phyloP scores from a whole-genome alignment of 2,329 filamentous ascomycete genomes.

The Paraphoma chrysanthemicola region DNA sequence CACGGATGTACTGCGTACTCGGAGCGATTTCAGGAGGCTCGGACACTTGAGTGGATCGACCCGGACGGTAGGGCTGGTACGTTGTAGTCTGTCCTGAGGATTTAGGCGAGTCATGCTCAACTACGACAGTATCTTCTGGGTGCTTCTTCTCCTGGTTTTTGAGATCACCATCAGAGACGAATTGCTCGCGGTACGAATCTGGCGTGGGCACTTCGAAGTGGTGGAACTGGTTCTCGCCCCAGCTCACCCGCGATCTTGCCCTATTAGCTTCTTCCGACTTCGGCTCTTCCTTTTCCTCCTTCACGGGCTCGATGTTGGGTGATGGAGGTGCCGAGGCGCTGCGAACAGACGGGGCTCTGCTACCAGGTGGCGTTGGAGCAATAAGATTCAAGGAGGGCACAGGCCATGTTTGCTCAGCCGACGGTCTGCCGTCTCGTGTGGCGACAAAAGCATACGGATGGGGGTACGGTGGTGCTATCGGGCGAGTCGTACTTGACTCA shows the following conservation, averaged over 20 bases:
- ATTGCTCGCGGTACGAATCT: slow-evolving; percentile 49
- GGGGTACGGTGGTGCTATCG: slow-evolving; percentile 45
- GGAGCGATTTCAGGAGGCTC: slow-evolving; percentile 29
- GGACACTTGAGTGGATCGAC: slow-evolving; percentile 21
- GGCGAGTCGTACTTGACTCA: slow-evolving; percentile 37
- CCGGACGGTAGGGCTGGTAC: slow-evolving; percentile 38
- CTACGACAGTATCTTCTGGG: slow-evolving; percentile 47
- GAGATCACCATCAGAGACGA: slow-evolving; percentile 40
- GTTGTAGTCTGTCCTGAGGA: slow-evolving; percentile 36
- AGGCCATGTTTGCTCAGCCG: slow-evolving; percentile 45
- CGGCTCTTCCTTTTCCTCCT: slow-evolving; percentile 25
- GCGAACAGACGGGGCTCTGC: slow-evolving; percentile 49
- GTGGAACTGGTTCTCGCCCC: slow-evolving; percentile 56
- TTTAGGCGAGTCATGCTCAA: slow-evolving; percentile 45
- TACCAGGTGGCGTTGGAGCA: slow-evolving; percentile 64
- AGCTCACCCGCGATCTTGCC: slow-evolving; percentile 51
- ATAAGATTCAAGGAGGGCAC: slow-evolving; percentile 65
- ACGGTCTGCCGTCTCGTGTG: slow-evolving; percentile 49
- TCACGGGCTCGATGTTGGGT: slow-evolving; percentile 38
- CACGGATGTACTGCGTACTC: slow-evolving; percentile 39
- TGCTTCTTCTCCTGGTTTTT: slow-evolving; percentile 30
- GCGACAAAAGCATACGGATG: slow-evolving; percentile 48
- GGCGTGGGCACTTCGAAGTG: slow-evolving; percentile 56
- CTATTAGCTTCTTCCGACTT: slow-evolving; percentile 30
- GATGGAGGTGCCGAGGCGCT: slow-evolving; percentile 45